Evolutionary conservation across 352 stramenopile genomes (phyloP), one percentile per base, ranked within the genome.

Genomic region (Blastocystis sp.): DNA sequence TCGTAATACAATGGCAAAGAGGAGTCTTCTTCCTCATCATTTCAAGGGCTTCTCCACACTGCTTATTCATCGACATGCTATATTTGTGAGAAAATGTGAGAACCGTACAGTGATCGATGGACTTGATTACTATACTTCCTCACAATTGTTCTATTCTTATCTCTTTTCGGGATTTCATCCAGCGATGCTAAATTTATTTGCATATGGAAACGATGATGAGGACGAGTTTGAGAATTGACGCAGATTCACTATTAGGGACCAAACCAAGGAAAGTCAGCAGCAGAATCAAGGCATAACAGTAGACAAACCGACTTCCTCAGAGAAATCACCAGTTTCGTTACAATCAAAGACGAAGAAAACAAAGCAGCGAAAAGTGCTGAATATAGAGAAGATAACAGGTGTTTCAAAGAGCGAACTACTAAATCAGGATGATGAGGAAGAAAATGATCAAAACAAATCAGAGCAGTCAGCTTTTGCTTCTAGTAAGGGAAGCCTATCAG

Each of bases 1-100:
- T 89, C 34, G 78, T 89, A 43, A 89, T 89, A 6, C 66, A 79
- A 89, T 89, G 78, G 43, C 63, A 76, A n/a, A 89, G 64, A 34
- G 78, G 78, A 16, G 47, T 56, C 20, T 73, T 69, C 43, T 63
- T 89, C 18, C 78, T 50, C 78, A 89, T 89, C 24, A 30, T 34
- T 24, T 79, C 78, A 26, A 89, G 78, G 62, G 78, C 78, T 8
- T 89, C 66, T 24, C 53, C 78, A 55, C 63, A 76, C 24, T 65
- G 63, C 41, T 76, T 39, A 26, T 89, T 89, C 55, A 89, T 62
- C 4, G 50, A 68, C 39, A 85, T 66, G 62, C 13, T 41, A 39
- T 9, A 16, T 39, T 39, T 66, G 65, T 62, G 34, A 63, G 13
- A 78, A 13, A 24, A 55, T 54, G 20, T 0, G 20, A 53, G 9